Evolutionary conservation across 208 protist genomes (phyloP).

Genomic region (Wallacemonas sp.): DNA sequence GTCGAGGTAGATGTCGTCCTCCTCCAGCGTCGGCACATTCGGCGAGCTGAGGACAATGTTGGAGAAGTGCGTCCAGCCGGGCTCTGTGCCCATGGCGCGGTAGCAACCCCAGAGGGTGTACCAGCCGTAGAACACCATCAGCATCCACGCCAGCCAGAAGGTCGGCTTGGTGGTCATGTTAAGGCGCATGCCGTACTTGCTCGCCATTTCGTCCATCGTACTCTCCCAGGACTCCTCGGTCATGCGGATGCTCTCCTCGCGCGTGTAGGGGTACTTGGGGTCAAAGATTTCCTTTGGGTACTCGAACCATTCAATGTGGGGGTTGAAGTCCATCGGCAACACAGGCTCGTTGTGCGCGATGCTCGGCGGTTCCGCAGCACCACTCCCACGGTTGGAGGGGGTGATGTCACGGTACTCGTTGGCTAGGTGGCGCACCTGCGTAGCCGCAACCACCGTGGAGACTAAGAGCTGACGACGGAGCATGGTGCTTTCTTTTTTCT

Average conservation of each 20-base stretch:
- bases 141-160: conserved; percentile 86
- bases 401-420: conserved; percentile 62
- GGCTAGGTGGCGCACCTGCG: conserved; percentile 36
- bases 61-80: conserved; percentile 81
- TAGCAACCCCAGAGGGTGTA: conserved; percentile 91
- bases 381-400: conserved; percentile 11
- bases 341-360: conserved; percentile 82
- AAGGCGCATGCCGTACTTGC: conserved; percentile 84
- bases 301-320: conserved; percentile 93
- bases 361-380: conserved; percentile 57
- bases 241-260: conserved; percentile 90
- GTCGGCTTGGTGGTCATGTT: conserved; percentile 86
- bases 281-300: conserved; percentile 91
- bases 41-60: conserved; percentile 72
- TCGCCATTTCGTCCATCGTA: conserved; percentile 91
- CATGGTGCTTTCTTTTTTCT: conserved; percentile 2
- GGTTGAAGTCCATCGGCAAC: conserved; percentile 91
- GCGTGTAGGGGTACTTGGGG: conserved; percentile 90
- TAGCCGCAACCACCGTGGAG: neutral
- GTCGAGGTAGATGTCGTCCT: conserved; percentile 90
- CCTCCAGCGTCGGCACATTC: conserved; percentile 77
- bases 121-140: conserved; percentile 88
- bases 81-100: conserved; percentile 83
- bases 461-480: conserved; percentile 20
- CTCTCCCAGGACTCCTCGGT: conserved; percentile 89